These are phyloP conservation scores for Dictyostelium firmibasis DNA, from an alignment of 78 protist species.

Conservation along the genomic window DNA sequence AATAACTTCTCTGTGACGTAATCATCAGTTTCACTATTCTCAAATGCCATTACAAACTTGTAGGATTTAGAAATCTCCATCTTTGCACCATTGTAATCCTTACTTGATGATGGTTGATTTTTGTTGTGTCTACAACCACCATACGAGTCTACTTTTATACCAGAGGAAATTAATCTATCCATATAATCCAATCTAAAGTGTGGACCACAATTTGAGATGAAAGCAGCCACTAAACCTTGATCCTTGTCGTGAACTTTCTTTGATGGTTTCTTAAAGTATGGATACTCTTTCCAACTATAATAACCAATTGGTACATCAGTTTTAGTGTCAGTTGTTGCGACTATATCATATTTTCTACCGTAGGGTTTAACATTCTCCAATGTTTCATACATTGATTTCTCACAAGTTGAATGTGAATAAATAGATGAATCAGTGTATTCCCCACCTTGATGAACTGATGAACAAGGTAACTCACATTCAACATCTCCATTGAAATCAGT, in stretches of 20 bases:
- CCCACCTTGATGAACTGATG: neutral
- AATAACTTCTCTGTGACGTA: slow-evolving; percentile 88
- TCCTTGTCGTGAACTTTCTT: slow-evolving; percentile 18
- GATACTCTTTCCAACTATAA: slow-evolving; percentile 59
- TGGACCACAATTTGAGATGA: slow-evolving; percentile 79
- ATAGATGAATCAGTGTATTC: neutral
- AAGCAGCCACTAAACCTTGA: slow-evolving; percentile 70
- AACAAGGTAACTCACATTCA: slow-evolving; percentile 43
- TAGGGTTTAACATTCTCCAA: slow-evolving; percentile 50
- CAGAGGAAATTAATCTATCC: neutral
- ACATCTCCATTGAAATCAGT: neutral
- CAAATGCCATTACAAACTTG: slow-evolving; percentile 78
- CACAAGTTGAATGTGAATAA: neutral
- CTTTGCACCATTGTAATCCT: slow-evolving; percentile 60
- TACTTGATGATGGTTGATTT: neutral
- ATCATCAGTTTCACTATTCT: slow-evolving; percentile 74
- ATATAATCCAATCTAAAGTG: slow-evolving; percentile 42
- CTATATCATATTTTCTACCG: neutral
- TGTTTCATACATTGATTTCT: slow-evolving; percentile 27
- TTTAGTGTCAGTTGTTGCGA: slow-evolving; percentile 4
- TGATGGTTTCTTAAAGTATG: slow-evolving; percentile 11
- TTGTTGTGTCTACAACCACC: slow-evolving; percentile 62
- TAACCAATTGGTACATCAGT: slow-evolving; percentile 76
- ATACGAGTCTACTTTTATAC: slow-evolving; percentile 61
- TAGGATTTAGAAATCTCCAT: slow-evolving; percentile 7